Evolutionary conservation across 2,329 filamentous ascomycete species (phyloP), one percentile per base, ranked within the genome.

Genomic region (Aspergillus fumigatiaffinis): DNA sequence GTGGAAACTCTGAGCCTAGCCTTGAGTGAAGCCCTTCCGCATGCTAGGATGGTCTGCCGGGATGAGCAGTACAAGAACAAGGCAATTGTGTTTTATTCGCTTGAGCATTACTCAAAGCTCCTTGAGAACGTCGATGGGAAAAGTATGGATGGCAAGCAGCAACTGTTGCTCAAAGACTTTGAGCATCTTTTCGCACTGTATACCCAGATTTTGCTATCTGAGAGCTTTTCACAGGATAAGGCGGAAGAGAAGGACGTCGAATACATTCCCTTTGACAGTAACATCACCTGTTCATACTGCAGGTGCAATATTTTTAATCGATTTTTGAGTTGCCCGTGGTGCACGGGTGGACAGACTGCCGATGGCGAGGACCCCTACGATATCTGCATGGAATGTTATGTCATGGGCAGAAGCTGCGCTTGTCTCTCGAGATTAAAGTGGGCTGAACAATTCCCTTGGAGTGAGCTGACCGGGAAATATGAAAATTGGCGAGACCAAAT

Each of bases 51-150:
- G 64, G 93, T 97, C 2, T 97, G 94, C 70, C 89, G 94, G 41
- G 94, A 99, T 64, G 94, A 99, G 72, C 93, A 97, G 73, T 99
- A 99, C 80, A 97, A 97, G 73, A 97, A 96, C 77, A 97, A 97
- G 72, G 91, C 92, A 4, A 97, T 97, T 57, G 82, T 97, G 48
- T 96, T 92, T 73, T 96, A 88, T 70, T 91, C 92, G 0, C 80
- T 97, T 3, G 78, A 88, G 10, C 94, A 92, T 67, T 97, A 97
- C 71, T 83, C 82, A 1, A 73, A 72, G 5, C 72, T 84, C 28
- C 76, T 88, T 60, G 77, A 79, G n/a, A 79, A 85, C 51, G 82
- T 90, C 17, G 77, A 82, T 54, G 77, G 81, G 25, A 78, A 84
- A 51, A 53, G 73, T 28, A 54, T 60, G 65, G 76, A 66, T 58